Evolutionary conservation across 2,329 filamentous ascomycete species (phyloP).

Genomic region (Grosmannia clavigera): DNA sequence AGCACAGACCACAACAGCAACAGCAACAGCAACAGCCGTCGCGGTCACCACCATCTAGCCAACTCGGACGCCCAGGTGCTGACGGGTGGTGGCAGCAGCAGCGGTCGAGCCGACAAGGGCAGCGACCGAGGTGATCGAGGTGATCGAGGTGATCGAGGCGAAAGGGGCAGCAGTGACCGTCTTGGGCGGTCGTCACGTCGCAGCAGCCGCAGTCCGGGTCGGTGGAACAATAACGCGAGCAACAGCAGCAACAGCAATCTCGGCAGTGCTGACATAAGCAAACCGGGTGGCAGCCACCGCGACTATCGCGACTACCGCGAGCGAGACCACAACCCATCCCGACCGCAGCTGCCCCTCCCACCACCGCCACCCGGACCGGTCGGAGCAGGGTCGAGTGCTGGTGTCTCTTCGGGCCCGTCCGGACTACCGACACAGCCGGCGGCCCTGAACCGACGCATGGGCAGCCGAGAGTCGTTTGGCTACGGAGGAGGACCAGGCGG

Average conservation of each 20-base stretch:
- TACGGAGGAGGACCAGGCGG: neutral
- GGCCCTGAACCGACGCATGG: slow-evolving; percentile 13
- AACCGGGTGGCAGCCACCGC: neutral
- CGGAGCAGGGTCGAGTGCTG: slow-evolving; percentile 6
- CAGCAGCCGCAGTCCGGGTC: neutral
- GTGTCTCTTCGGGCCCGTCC: neutral
- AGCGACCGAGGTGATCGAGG: slow-evolving; percentile 4
- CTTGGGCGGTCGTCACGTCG: slow-evolving; percentile 14
- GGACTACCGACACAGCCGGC: neutral
- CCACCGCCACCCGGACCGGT: slow-evolving; percentile 5
- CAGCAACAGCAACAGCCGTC: slow-evolving; percentile 13
- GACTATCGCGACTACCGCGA: neutral
- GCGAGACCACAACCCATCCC: slow-evolving; percentile 24
- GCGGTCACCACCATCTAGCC: slow-evolving; percentile 30
- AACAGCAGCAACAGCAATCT: neutral
- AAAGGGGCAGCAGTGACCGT: slow-evolving; percentile 17
- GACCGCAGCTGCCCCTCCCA: slow-evolving; percentile 16
- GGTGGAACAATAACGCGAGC: neutral
- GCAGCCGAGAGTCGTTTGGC: slow-evolving; percentile 14
- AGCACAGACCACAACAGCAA: slow-evolving; percentile 20
- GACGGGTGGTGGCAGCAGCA: slow-evolving; percentile 27
- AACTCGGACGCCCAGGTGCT: slow-evolving; percentile 45
- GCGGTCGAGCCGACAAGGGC: neutral
- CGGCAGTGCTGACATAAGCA: neutral
- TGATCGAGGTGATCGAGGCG: slow-evolving; percentile 21